Percentiles rank a stretch among this genome's conserved stretches.
Evolutionary conservation across 306 rosid genomes (phyloP).

Genomic region (Prunus dulcis): DNA sequence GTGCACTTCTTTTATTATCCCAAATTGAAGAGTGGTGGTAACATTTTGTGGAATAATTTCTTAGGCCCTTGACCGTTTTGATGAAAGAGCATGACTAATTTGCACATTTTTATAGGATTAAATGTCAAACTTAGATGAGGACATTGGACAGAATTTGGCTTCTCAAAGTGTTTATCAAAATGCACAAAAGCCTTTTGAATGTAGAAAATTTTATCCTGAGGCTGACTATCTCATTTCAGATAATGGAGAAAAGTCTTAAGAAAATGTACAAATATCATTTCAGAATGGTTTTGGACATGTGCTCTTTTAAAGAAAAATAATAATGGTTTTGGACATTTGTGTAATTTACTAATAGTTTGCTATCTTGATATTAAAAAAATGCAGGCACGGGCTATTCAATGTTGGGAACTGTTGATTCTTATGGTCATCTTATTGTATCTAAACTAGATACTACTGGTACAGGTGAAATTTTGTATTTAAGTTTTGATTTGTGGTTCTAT

Average conservation of each 20-base stretch:
- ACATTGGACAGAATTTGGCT: not conserved
- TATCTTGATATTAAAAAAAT: not conserved
- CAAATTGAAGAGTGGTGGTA: not conserved
- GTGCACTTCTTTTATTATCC: not conserved
- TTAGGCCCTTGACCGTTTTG: not conserved
- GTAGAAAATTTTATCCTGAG: not conserved
- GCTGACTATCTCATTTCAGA: not conserved
- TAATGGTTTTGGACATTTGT: not conserved
- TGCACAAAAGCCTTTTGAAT: not conserved
- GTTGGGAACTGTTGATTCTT: conserved; percentile 89
- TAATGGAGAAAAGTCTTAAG: not conserved
- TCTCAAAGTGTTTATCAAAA: not conserved
- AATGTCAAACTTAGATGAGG: not conserved
- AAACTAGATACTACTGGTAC: conserved; percentile 60
- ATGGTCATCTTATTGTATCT: conserved; percentile 85
- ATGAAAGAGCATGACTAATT: not conserved
- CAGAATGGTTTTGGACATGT: not conserved
- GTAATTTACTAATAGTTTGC: not conserved
- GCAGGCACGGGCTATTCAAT: conserved; percentile 57
- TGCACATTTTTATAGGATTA: not conserved
- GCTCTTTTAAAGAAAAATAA: too few relatives aligned
- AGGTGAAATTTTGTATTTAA: conserved; percentile 41
- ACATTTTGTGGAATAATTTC: not conserved
- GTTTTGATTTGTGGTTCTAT: conserved; percentile 10
- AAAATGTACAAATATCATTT: not conserved